phyloP scores from a whole-genome alignment of 495 filamentous ascomycete species.

The Xylaria longipes region DNA sequence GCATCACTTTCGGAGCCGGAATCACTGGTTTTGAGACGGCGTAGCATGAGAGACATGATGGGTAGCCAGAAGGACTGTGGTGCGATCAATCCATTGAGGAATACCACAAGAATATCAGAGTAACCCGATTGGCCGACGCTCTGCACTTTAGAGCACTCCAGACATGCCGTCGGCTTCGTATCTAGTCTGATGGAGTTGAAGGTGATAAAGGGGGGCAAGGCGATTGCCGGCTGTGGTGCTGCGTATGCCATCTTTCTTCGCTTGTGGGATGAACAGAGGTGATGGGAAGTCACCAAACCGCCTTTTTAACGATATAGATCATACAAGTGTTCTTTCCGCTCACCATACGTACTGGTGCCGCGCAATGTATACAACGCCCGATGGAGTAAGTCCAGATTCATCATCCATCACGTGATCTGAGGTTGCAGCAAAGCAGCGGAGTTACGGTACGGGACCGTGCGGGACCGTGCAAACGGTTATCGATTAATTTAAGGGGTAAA shows the following conservation, averaged over 20 bases:
- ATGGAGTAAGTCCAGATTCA: too few relatives aligned
- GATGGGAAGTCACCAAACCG: neutral
- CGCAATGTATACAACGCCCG: too few relatives aligned
- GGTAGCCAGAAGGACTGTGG: slow-evolving; percentile 58
- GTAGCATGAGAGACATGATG: slow-evolving; percentile 46
- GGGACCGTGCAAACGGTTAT: too few relatives aligned
- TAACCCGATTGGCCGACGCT: slow-evolving; percentile 5
- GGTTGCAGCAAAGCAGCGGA: neutral
- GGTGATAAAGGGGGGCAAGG: slow-evolving; percentile 22
- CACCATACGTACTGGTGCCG: too few relatives aligned
- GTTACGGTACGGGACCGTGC: too few relatives aligned
- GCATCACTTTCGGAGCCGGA: slow-evolving; percentile 23
- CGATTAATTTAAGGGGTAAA: neutral
- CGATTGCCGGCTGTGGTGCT: slow-evolving; percentile 22
- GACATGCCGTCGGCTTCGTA: slow-evolving; percentile 23
- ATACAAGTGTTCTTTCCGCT: neutral
- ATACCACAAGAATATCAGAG: slow-evolving; percentile 56
- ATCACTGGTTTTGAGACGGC: slow-evolving; percentile 22
- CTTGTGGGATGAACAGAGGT: neutral
- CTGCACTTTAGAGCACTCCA: slow-evolving; percentile 22
- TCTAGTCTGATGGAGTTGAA: slow-evolving; percentile 16
- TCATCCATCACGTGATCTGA: neutral
- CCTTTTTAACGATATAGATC: neutral
- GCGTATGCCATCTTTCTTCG: slow-evolving; percentile 12
- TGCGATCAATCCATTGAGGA: slow-evolving; percentile 66